Conservation (phyloP, 1,139 yeast genomes). For the Trichomonascaceae sp. region DNA sequence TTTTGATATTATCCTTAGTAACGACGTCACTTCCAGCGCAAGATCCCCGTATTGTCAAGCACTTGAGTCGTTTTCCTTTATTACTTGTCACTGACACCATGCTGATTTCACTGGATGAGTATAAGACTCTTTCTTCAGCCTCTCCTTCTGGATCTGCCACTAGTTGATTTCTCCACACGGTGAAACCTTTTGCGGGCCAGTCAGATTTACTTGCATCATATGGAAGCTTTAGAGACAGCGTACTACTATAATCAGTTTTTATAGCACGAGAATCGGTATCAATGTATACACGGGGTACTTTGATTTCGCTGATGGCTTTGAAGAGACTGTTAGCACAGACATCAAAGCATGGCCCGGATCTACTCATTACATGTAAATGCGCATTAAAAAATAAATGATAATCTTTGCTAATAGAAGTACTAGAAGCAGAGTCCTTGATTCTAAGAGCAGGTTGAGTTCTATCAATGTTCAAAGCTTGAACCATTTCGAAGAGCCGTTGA, state of each 20-base stretch:
- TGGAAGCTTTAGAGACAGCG: constrained; percentile 34
- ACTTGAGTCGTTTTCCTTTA: constrained; percentile 20
- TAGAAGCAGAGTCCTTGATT: constrained; percentile 9
- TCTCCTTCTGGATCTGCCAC: constrained; percentile 5
- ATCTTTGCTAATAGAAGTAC: neutral
- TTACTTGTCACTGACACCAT: constrained; percentile 39
- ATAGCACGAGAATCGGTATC: constrained; percentile 29
- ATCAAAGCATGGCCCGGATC: constrained; percentile 78
- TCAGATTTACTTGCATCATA: neutral
- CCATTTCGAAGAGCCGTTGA: constrained; percentile 56
- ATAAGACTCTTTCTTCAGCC: constrained; percentile 24
- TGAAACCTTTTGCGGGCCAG: constrained; percentile 18
- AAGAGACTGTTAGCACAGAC: constrained; percentile 66
- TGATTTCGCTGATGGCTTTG: constrained; percentile 54
- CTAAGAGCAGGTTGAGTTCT: constrained; percentile 3
- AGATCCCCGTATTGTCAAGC: constrained; percentile 30
- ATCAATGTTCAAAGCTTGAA: constrained; percentile 26
- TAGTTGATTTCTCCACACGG: constrained; percentile 2
- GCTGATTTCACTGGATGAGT: constrained; percentile 60
- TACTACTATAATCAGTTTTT: constrained; percentile 39
- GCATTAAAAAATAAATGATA: constrained; percentile 49
- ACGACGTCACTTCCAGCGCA: constrained; percentile 12
- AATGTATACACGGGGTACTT: constrained; percentile 58
- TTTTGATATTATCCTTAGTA: constrained; percentile 3
- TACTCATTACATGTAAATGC: constrained; percentile 68